Conservation (phyloP, 2,329 filamentous ascomycete genomes). For the Fonsecaea erecta region DNA sequence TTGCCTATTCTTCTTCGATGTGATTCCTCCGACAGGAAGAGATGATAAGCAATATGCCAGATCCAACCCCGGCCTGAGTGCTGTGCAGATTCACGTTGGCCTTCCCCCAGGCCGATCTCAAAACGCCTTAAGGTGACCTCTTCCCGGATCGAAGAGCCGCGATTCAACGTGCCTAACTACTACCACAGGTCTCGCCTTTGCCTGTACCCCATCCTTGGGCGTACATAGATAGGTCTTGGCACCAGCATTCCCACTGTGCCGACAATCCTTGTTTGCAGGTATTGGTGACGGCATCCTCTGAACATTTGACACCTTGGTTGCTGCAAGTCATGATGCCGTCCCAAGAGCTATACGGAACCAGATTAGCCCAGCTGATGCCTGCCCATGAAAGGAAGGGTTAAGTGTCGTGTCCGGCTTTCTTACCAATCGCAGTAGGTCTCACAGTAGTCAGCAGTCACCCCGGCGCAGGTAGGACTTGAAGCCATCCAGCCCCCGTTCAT, state of each 20-base stretch:
- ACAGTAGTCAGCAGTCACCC: not conserved
- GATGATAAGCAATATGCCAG: not conserved
- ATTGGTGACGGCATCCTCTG: not conserved
- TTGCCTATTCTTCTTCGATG: not conserved
- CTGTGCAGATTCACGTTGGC: not conserved
- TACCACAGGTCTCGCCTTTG: not conserved
- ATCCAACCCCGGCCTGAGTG: not conserved
- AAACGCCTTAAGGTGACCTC: not conserved
- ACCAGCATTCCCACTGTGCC: slow-evolving; percentile 3
- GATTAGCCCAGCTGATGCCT: not conserved
- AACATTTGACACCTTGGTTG: not conserved
- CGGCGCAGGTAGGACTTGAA: slow-evolving; percentile 2
- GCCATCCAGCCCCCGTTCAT: not conserved
- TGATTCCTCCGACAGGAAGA: not conserved
- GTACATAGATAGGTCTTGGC: not conserved
- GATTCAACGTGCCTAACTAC: not conserved
- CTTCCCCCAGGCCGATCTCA: not conserved
- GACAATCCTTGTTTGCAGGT: not conserved
- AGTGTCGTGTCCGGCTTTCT: not conserved
- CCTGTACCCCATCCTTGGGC: not conserved
- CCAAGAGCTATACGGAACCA: not conserved
- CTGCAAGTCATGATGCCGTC: slow-evolving; percentile 2
- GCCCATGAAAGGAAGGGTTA: not conserved
- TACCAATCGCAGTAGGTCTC: not conserved
- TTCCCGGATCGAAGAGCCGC: not conserved